These are phyloP conservation scores for Psilocybe tampanensis DNA, from an alignment of 768 basidiomycete genomes.

Conservation along the genomic window DNA sequence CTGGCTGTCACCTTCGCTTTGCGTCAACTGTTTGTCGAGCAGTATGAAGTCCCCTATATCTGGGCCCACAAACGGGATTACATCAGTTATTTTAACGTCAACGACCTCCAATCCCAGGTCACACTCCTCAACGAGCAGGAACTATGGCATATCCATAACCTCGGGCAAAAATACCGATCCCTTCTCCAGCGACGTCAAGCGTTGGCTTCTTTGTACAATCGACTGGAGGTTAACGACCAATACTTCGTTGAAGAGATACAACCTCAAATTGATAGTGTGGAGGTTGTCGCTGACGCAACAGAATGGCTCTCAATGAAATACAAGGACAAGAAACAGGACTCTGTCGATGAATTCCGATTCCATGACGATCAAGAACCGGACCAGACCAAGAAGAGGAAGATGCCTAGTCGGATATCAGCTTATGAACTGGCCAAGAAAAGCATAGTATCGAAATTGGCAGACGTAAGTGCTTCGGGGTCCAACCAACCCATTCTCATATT, in stretches of 20 bases:
- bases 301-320: conserved; percentile 92
- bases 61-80: conserved; percentile 94
- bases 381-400: conserved; percentile 66
- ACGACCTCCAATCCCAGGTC: conserved; percentile 61
- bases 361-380: conserved; percentile 68
- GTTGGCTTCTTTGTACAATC: conserved; percentile 64
- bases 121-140: conserved; percentile 75
- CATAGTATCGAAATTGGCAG: conserved; percentile 73
- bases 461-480: conserved; percentile 58
- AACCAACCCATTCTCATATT: not conserved
- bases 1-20: conserved; percentile 80
- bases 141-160: conserved; percentile 87
- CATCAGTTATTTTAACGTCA: conserved; percentile 78
- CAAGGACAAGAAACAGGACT: conserved; percentile 69
- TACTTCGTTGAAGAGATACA: conserved; percentile 76
- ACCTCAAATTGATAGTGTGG: conserved; percentile 75
- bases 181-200: conserved; percentile 73
- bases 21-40: conserved; percentile 80
- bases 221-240: conserved; percentile 68
- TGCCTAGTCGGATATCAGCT: conserved; percentile 80
- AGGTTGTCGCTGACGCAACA: conserved; percentile 86
- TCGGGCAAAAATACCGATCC: conserved; percentile 90
- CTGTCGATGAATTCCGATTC: conserved; percentile 58
- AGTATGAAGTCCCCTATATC: conserved; percentile 94
- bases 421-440: conserved; percentile 87